Conservation (phyloP, 805 yeast species). For the Wickerhamiella spandovensis region DNA sequence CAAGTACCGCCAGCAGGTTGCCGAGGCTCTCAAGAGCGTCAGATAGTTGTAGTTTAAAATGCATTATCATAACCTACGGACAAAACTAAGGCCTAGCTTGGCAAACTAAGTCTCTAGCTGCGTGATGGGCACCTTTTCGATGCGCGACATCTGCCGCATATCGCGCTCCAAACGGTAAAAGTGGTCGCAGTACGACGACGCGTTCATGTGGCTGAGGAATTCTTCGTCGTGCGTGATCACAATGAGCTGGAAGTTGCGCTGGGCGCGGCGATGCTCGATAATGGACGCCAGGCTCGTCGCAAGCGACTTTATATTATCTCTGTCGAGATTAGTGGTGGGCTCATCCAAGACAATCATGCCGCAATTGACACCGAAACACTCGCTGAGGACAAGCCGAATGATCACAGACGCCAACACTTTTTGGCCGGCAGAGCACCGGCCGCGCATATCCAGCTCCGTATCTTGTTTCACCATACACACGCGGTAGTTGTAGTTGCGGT, state of each 20-base stretch:
- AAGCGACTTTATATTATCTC: conserved; percentile 73
- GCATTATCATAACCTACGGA: not conserved
- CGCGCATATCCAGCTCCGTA: conserved; percentile 92
- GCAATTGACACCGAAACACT: conserved; percentile 87
- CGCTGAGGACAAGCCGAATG: conserved; percentile 83
- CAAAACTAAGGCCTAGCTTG: not conserved
- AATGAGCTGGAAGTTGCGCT: conserved; percentile 82
- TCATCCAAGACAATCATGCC: conserved; percentile 95
- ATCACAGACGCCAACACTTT: conserved; percentile 86
- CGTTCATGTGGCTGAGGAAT: conserved; percentile 73
- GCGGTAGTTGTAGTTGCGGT: conserved; percentile 65
- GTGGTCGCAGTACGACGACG: conserved; percentile 72
- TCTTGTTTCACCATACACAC: conserved; percentile 92
- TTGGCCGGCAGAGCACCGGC: conserved; percentile 97
- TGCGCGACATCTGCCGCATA: conserved; percentile 66
- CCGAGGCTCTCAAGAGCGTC: conserved; percentile 8
- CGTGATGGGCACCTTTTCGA: conserved; percentile 34
- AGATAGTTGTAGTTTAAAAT: not conserved
- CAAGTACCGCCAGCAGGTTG: conserved; percentile 55
- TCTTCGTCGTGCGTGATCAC: conserved; percentile 95
- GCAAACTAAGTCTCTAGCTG: conserved; percentile 1
- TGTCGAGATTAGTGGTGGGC: conserved; percentile 92
- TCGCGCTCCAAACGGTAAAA: conserved; percentile 74
- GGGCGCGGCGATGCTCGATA: conserved; percentile 59
- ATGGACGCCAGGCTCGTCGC: conserved; percentile 69